phyloP scores from a whole-genome alignment of 192 early-diverging fungal species.

The Coemansia sp. region DNA sequence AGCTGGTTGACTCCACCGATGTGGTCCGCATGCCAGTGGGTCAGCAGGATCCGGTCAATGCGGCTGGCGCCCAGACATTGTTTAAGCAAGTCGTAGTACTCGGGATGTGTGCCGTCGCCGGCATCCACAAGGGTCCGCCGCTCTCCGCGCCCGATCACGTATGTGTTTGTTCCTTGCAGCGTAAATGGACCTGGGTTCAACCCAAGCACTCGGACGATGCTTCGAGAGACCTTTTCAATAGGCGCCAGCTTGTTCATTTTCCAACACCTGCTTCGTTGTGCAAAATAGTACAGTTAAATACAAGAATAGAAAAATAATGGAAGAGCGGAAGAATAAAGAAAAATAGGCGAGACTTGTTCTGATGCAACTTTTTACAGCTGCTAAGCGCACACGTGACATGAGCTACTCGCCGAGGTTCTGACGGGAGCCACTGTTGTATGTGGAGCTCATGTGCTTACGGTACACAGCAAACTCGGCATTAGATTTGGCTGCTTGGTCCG shows the following conservation, averaged over 20 bases:
- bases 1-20: conserved; percentile 63
- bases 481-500: background rate
- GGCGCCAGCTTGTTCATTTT: conserved; percentile 59
- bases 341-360: background rate
- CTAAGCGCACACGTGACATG: background rate
- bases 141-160: conserved; percentile 77
- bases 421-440: conserved; percentile 14
- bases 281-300: conserved; percentile 1
- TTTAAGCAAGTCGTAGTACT: conserved; percentile 63
- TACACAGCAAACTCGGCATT: conserved; percentile 25
- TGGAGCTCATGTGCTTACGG: conserved; percentile 42
- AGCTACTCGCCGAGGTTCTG: background rate
- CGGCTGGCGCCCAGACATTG: conserved; percentile 55
- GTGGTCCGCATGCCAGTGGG: conserved; percentile 84
- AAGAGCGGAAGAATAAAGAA: background rate
- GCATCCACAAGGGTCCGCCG: conserved; percentile 75
- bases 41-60: conserved; percentile 69
- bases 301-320: background rate
- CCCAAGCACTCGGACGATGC: conserved; percentile 71
- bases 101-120: conserved; percentile 71
- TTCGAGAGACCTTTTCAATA: conserved; percentile 59
- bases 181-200: conserved; percentile 82
- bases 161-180: conserved; percentile 88
- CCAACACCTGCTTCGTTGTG: background rate
- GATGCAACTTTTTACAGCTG: background rate